phyloP scores from a whole-genome alignment of 805 yeast genomes.

The Yamadazyma philogaea region DNA sequence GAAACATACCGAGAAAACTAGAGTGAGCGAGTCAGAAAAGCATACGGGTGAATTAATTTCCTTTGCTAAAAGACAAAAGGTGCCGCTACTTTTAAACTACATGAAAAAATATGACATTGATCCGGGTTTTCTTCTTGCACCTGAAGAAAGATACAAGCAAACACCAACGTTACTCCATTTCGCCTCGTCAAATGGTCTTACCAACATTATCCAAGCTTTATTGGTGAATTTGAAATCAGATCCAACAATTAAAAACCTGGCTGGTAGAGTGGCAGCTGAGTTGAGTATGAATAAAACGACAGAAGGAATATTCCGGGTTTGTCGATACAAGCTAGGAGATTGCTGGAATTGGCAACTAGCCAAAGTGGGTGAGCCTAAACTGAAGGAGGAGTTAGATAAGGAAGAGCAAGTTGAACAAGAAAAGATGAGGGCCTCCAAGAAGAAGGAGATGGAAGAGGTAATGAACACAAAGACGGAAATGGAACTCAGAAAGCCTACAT shows the following conservation, averaged over 20 bases:
- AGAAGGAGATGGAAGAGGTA: conserved; percentile 41
- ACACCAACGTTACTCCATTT: conserved; percentile 78
- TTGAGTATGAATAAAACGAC: conserved; percentile 48
- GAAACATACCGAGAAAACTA: conserved; percentile 10
- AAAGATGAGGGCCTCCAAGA: conserved; percentile 37
- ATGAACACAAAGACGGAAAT: conserved; percentile 41
- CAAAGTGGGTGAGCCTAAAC: conserved; percentile 57
- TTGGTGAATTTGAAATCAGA: conserved; percentile 65
- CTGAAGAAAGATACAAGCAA: conserved; percentile 46
- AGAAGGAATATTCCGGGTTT: conserved; percentile 60
- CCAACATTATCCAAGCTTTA: conserved; percentile 64
- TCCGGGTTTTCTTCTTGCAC: conserved; percentile 53
- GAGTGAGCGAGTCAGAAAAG: conserved; percentile 36
- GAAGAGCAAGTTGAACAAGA: conserved; percentile 36
- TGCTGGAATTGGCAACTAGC: conserved; percentile 68
- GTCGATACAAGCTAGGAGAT: conserved; percentile 69
- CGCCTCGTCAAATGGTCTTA: conserved; percentile 65
- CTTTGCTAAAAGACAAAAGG: conserved; percentile 67
- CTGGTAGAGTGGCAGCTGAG: conserved; percentile 69
- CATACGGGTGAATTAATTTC: conserved; percentile 58
- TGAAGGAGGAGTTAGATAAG: conserved; percentile 54
- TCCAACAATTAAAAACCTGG: conserved; percentile 53
- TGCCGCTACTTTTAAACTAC: conserved; percentile 67
- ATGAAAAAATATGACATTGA: conserved; percentile 55
- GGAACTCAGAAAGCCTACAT: conserved; percentile 34